Evolutionary conservation across 106 monocot genomes (phyloP), one percentile per base, ranked within the genome.

Genomic region (Dendrobium chrysotoxum): DNA sequence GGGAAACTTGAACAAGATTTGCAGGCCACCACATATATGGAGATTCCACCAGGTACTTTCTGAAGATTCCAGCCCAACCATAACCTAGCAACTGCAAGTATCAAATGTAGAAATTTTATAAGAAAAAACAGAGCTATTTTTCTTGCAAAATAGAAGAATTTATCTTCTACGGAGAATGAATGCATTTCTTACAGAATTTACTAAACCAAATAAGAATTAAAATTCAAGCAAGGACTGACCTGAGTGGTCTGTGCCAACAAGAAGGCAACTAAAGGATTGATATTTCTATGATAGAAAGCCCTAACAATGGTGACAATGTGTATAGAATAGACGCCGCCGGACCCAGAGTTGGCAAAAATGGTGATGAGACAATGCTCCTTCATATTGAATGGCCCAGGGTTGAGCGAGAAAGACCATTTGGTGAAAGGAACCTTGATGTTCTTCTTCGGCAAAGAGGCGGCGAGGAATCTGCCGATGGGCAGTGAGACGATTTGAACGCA

Each of bases 21-120:
- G 70, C 7, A 1, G 91, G 91, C 91, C 91, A 91, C 91, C 91
- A 91, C 88, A 91, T 91, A 72, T 88, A 85, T 1, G 91, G 86
- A 23, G 88, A 86, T 12, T 91, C 86, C 50, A 91, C 91, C 1
- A 91, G 79, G 67, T 72, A 86, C 40, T 77, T 88, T 44, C 84
- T 85, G 82, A 85, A 86, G 15, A 91, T 42, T 16, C 91, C 91
- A 41, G 91, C 88, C 80, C 78, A 89, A 18, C 91, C 91, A 71
- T 89, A 92, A 17, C 91, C 91, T 38, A 92, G 82, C 46, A 92
- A 10, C 89, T 91, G 79, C 71, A 71, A 71, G 31, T 3, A 71
- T 71, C 13, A 50, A 50, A 50, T 50, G 13, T 35, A 35, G 35
- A 35, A 35, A 35, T 35, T 35, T 35, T 35, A 35, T 35, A 35